These are phyloP conservation scores for Hippophae rhamnoides DNA, from an alignment of 306 rosid genomes.

Conservation along the genomic window DNA sequence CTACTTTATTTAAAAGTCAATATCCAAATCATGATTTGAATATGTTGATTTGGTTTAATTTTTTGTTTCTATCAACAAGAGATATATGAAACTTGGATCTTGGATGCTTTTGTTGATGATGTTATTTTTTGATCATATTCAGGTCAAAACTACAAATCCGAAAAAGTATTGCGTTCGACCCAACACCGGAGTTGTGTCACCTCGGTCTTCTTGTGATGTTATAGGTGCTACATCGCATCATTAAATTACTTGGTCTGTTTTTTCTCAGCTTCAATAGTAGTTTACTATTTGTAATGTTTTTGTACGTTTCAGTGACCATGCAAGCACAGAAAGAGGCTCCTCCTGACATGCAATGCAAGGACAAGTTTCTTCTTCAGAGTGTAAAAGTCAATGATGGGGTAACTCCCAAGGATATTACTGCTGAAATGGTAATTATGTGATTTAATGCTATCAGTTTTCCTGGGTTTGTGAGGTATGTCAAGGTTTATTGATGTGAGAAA, in stretches of 20 bases:
- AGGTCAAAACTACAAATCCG: conserved; percentile 95
- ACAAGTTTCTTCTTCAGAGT: conserved; percentile 92
- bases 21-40: conserved; percentile 2
- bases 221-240: conserved; percentile 41
- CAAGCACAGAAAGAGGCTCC: conserved; percentile 91
- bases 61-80: background rate
- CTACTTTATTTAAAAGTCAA: background rate
- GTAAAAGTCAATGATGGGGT: conserved; percentile 44
- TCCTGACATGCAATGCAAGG: conserved; percentile 81
- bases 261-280: background rate
- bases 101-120: conserved; percentile 12
- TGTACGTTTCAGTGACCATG: conserved; percentile 56
- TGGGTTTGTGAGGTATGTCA: background rate
- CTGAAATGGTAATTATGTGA: conserved; percentile 66
- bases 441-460: background rate
- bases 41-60: background rate
- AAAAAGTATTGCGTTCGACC: conserved; percentile 97
- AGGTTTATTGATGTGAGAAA: conserved; percentile 23
- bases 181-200: conserved; percentile 80
- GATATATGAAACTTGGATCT: conserved; percentile 1
- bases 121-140: conserved; percentile 9
- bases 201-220: conserved; percentile 79
- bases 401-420: conserved; percentile 47
- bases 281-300: conserved; percentile 8
- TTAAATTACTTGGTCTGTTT: background rate